Percentiles rank a stretch among this genome's conserved stretches.
Conservation (phyloP, 768 basidiomycete species). For the Russula compacta region DNA sequence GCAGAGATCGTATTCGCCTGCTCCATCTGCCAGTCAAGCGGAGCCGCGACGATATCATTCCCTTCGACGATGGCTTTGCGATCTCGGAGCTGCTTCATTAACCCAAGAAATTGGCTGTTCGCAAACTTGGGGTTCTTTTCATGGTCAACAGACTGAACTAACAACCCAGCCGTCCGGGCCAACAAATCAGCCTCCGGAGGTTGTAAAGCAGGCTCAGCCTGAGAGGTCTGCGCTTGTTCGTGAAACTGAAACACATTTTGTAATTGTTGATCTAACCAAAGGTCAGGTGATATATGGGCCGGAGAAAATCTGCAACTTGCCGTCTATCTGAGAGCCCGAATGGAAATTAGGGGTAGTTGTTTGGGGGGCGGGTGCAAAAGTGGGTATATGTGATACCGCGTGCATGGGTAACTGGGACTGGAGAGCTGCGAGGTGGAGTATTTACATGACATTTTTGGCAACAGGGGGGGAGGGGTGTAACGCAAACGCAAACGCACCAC, state of each 20-base stretch:
- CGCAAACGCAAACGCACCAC: neutral
- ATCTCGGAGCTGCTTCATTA: slow-evolving; percentile 83
- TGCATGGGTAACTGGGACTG: slow-evolving; percentile 4
- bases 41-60: slow-evolving; percentile 55
- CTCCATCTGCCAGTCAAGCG: slow-evolving; percentile 22
- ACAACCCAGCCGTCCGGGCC: slow-evolving; percentile 66
- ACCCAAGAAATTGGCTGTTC: slow-evolving; percentile 72
- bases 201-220: slow-evolving; percentile 1
- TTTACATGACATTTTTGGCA: neutral
- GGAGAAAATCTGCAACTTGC: slow-evolving; percentile 28
- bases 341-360: slow-evolving; percentile 10
- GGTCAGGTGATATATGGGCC: slow-evolving; percentile 19
- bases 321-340: slow-evolving; percentile 30
- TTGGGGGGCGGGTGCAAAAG: slow-evolving; percentile 22
- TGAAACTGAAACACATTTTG: slow-evolving; percentile 43
- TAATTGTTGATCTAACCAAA: slow-evolving; percentile 21
- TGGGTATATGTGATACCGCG: slow-evolving; percentile 31
- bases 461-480: neutral
- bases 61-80: slow-evolving; percentile 70
- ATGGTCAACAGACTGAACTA: slow-evolving; percentile 65
- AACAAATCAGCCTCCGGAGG: slow-evolving; percentile 55
- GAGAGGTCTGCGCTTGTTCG: slow-evolving; percentile 13
- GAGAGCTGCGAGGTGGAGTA: neutral
- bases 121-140: slow-evolving; percentile 80
- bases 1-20: slow-evolving; percentile 20